Conservation (phyloP, 179 eudicot species). For the Camellia oleifera region DNA sequence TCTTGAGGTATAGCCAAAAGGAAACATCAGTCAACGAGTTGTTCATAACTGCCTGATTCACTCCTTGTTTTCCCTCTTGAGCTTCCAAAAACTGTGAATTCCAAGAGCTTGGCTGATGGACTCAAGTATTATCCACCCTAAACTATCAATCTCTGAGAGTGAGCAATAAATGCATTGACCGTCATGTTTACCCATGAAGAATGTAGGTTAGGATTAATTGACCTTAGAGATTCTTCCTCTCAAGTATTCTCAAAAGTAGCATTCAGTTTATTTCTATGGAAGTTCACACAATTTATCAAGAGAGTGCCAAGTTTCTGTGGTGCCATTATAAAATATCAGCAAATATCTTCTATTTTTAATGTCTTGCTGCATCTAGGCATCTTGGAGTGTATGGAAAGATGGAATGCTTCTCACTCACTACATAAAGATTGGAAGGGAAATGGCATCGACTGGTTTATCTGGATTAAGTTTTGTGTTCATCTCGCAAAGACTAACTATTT, state of each 20-base stretch:
- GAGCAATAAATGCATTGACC: background rate
- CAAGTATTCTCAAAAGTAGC: too few species aligned
- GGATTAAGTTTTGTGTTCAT: background rate
- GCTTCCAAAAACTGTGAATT: too few species aligned
- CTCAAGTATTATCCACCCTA: background rate
- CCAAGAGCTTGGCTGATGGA: too few species aligned
- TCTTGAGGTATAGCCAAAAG: too few species aligned
- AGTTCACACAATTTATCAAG: background rate
- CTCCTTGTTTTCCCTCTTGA: too few species aligned
- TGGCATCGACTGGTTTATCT: background rate
- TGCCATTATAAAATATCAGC: background rate
- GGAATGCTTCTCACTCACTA: background rate
- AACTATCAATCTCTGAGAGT: background rate
- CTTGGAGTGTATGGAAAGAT: background rate
- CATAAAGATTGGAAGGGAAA: background rate
- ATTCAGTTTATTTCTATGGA: background rate
- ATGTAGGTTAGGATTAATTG: too few species aligned
- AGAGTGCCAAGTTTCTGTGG: conserved; percentile 7
- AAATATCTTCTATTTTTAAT: background rate
- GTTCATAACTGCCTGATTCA: too few species aligned
- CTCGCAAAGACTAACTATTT: background rate
- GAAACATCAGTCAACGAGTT: too few species aligned
- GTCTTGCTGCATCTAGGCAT: background rate
- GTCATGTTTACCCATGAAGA: too few species aligned
- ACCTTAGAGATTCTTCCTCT: too few species aligned